Percentiles rank a stretch among this genome's conserved stretches.
phyloP scores from a whole-genome alignment of 352 stramenopile genomes.

The Globisporangium orthogonon region DNA sequence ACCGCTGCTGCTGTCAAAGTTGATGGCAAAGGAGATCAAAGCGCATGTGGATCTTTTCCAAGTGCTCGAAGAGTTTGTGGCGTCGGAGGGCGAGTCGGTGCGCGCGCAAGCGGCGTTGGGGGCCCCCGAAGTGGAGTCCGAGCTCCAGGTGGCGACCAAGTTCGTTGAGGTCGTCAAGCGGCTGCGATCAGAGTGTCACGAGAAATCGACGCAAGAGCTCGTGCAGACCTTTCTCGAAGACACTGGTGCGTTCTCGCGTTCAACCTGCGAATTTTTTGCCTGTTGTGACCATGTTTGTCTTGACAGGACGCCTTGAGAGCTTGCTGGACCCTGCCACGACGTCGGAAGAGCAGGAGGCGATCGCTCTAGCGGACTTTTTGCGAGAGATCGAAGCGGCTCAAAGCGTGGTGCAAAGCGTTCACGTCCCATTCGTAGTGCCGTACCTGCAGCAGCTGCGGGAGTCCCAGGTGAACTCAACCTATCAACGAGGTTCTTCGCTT shows the following conservation, averaged over 20 bases:
- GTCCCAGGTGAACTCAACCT: conserved; percentile 14
- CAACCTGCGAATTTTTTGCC: neutral
- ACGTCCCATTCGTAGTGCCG: conserved; percentile 64
- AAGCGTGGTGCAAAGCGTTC: conserved; percentile 39
- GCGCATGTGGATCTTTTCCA: conserved; percentile 42
- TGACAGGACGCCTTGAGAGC: conserved; percentile 23
- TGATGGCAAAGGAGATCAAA: conserved; percentile 59
- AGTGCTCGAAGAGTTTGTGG: conserved; percentile 47
- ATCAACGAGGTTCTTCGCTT: neutral
- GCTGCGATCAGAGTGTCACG: conserved; percentile 39
- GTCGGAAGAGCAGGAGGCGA: conserved; percentile 44
- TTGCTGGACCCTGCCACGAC: conserved; percentile 43
- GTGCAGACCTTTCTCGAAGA: conserved; percentile 58
- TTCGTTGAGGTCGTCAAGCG: conserved; percentile 40
- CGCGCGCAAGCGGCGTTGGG: neutral
- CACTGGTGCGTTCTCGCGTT: conserved; percentile 14
- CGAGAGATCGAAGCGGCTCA: conserved; percentile 53
- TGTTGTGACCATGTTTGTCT: neutral
- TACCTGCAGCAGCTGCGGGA: conserved; percentile 63
- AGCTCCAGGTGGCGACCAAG: conserved; percentile 6
- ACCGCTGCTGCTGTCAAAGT: conserved; percentile 37
- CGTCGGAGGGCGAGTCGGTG: conserved; percentile 21
- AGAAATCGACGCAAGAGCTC: conserved; percentile 44
- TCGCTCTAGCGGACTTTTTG: conserved; percentile 63
- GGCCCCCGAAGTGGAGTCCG: neutral